Evolutionary conservation across 164 flowering plant genomes (phyloP), one percentile per base, ranked within the genome.

Genomic region (Umbilicus rupestris): DNA sequence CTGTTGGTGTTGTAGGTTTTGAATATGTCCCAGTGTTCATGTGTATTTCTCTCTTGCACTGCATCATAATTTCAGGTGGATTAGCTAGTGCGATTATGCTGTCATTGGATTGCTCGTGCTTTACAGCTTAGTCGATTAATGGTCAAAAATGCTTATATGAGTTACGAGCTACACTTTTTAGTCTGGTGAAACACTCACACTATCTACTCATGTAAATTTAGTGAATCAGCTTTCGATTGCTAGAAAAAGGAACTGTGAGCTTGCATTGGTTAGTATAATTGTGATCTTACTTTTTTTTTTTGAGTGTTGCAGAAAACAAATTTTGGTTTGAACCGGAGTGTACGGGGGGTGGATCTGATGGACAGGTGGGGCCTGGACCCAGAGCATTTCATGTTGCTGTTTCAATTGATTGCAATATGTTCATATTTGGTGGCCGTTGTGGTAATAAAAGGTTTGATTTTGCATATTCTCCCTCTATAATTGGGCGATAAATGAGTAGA

Each of bases 301-400:
- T 64, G 12, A 8, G 59, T 74, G 45, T 66, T 69, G 73, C 84
- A 92, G 99, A 89, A n/a, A 92, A 88, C 76, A 87, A 82, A 66
- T 42, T 88, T 66, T 95, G 97, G 97, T 92, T 80, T 78, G 83
- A 83, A 79, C 99, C 99, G 37, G 87, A 92, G 72, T 95, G 97
- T 79, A 89, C 89, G 15, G 97, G 99, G 26, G 86, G 78, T 78
- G 96, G 81, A 57, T 82, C 87, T 52, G 87, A 88, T 75, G 99
- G 88, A 62, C 88, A 86, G 75, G 83, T 85, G 37, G 96, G 96
- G 67, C 97, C 97, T 2, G 70, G 82, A 62, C 88, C 97, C 30
- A 82, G 97, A 70, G 99, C 99, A 45, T 95, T 95, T 78, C 99
- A 92, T 69, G 80, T 90, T 71, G 87, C 97, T 68, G 84, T 85